Conservation (phyloP, 352 stramenopile species). For the Aphanomyces stellatus region DNA sequence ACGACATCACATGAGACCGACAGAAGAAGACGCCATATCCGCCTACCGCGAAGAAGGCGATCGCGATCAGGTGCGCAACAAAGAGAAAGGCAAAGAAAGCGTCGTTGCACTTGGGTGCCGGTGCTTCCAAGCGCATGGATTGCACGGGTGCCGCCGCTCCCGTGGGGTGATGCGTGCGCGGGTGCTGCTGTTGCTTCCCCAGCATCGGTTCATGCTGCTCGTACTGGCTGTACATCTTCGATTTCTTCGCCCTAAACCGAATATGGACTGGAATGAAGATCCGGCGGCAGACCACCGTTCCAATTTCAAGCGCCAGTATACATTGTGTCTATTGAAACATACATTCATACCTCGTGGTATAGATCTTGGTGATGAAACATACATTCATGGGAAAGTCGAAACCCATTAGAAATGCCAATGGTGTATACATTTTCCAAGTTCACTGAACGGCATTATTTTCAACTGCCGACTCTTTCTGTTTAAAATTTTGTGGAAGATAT, state of each 20-base stretch:
- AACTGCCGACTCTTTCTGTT: too few species aligned
- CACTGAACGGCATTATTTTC: too few species aligned
- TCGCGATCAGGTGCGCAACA: slow-evolving; percentile 42
- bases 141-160: slow-evolving; percentile 32
- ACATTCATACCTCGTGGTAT: not conserved
- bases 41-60: slow-evolving; percentile 54
- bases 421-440: too few species aligned
- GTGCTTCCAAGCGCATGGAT: slow-evolving; percentile 51
- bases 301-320: not conserved
- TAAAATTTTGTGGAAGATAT: not conserved
- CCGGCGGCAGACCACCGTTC: not conserved
- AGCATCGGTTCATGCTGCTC: slow-evolving; percentile 77
- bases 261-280: not conserved
- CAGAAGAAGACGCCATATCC: not conserved
- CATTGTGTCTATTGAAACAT: not conserved
- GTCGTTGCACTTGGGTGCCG: slow-evolving; percentile 65
- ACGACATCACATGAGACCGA: not conserved
- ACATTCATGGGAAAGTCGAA: too few species aligned
- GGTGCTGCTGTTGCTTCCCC: slow-evolving; percentile 24
- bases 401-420: too few species aligned
- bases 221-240: slow-evolving; percentile 32
- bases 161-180: slow-evolving; percentile 22
- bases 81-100: slow-evolving; percentile 62
- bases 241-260: too few species aligned
- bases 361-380: not conserved